Base-by-base conservation (phyloP, 75 land plant genomes). In the Pseudotsuga menziesii region DNA sequence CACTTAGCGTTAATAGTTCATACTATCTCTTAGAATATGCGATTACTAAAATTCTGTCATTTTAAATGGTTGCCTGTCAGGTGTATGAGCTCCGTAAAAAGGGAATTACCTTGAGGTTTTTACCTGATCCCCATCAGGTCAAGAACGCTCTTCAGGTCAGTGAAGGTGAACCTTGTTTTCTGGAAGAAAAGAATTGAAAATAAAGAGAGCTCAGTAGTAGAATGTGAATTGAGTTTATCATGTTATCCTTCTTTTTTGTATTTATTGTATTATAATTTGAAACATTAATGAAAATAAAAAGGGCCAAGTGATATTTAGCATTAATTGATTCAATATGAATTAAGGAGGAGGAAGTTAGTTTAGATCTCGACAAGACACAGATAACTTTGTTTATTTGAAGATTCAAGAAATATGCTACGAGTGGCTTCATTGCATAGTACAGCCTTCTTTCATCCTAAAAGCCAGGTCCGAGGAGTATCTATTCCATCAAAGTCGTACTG, bases 71-170 rank as follows among this genome's bases (percentile, higher is more conserved):
- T 56, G 7, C 74, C 23, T 74, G 14, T 41, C 85, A 85, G 87
- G 87, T 85, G 11, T 85, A 85, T 35, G 78, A 85, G 81, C 85
- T 85, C 23, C 84, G 76, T 5, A 75, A 85, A 22, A 78, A 85
- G 72, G 87, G 87, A 14, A 79, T 85, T 22, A 81, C 81, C 22
- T 83, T 85, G 20, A 61, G 87, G 26, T 79, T 85, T 73, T 62
- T 85, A 55, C 87, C 87, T 27, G 87, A 85, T 76, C 87, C 87
- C 57, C 85, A 61, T 35, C 87, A 85, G 79, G 81, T 85, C 17
- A 85, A 85, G 57, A 76, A 85, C 75, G 86, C 86, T 61, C 86
- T 85, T 59, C 78, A 85, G 85, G 86, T 85, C 55, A 25, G 75
- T 57, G 39, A 16, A 72, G 14, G 22, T 2, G 15, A 48, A 48